These are phyloP conservation scores for Dactylellina sp. DNA, from an alignment of 2,329 filamentous ascomycete species.

Conservation along the genomic window DNA sequence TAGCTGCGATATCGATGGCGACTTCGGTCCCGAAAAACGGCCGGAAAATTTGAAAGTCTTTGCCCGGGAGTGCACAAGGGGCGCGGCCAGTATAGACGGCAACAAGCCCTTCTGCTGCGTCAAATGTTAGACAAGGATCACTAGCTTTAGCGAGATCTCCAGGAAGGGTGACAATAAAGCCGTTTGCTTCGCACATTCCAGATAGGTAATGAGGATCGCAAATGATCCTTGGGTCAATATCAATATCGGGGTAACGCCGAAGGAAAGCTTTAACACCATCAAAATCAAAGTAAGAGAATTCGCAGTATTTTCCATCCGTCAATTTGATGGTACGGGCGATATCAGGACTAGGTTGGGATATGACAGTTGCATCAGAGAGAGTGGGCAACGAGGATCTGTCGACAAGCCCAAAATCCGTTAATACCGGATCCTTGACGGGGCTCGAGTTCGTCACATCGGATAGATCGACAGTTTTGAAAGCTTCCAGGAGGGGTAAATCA, in stretches of 20 bases:
- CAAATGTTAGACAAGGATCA: slow-evolving; percentile 63
- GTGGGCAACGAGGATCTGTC: slow-evolving; percentile 55
- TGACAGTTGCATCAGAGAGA: not conserved
- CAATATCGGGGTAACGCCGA: not conserved
- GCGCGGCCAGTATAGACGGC: slow-evolving; percentile 63
- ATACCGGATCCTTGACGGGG: slow-evolving; percentile 59
- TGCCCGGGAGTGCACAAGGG: slow-evolving; percentile 61
- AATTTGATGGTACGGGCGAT: slow-evolving; percentile 1
- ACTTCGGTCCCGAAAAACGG: slow-evolving; percentile 62
- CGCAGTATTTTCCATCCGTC: slow-evolving; percentile 15
- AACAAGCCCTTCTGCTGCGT: slow-evolving; percentile 61
- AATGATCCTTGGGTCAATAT: slow-evolving; percentile 60
- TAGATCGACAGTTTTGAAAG: slow-evolving; percentile 61
- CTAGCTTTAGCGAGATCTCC: slow-evolving; percentile 53
- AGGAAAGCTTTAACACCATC: slow-evolving; percentile 9
- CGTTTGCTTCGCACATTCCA: slow-evolving; percentile 61
- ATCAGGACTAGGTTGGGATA: no score
- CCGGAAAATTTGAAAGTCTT: slow-evolving; percentile 61
- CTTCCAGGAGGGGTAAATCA: slow-evolving; percentile 58
- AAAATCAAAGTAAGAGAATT: slow-evolving; percentile 16
- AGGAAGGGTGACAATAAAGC: slow-evolving; percentile 61
- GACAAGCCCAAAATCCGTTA: slow-evolving; percentile 60
- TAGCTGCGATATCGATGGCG: slow-evolving; percentile 62
- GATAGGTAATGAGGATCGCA: slow-evolving; percentile 61
- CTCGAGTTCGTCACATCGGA: slow-evolving; percentile 61